Evolutionary conservation across 1,284 basidiomycete genomes (phyloP).

Genomic region (Grifola frondosa): DNA sequence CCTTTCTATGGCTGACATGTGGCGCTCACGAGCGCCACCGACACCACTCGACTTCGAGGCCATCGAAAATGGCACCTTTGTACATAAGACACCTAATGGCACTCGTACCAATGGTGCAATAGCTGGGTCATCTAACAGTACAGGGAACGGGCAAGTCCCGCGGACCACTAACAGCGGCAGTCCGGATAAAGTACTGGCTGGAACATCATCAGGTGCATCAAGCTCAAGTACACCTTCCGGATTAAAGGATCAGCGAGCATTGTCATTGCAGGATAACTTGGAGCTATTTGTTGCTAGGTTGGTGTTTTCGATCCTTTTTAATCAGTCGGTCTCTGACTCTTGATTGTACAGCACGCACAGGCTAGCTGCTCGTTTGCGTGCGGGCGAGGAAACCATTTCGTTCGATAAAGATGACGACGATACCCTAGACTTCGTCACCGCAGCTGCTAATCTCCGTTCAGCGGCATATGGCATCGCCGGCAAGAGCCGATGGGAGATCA

Average conservation of each 20-base stretch:
- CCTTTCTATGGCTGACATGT: slow-evolving; percentile 97
- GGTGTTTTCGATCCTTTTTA: not conserved
- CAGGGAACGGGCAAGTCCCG: slow-evolving; percentile 19
- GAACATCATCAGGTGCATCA: slow-evolving; percentile 6
- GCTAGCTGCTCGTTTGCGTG: slow-evolving; percentile 71
- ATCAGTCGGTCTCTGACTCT: not conserved
- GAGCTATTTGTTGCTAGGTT: slow-evolving; percentile 83
- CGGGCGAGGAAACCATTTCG: slow-evolving; percentile 75
- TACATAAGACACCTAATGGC: slow-evolving; percentile 32
- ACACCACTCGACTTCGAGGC: slow-evolving; percentile 79
- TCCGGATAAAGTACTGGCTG: slow-evolving; percentile 23
- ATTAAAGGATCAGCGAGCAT: slow-evolving; percentile 78
- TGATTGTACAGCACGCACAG: slow-evolving; percentile 64
- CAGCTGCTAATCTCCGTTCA: slow-evolving; percentile 90
- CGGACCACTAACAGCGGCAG: slow-evolving; percentile 27
- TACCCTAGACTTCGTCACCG: slow-evolving; percentile 94
- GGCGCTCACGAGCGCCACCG: slow-evolving; percentile 86
- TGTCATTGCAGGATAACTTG: slow-evolving; percentile 79
- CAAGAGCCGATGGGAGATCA: slow-evolving; percentile 96
- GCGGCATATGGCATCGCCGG: slow-evolving; percentile 85
- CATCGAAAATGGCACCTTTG: slow-evolving; percentile 65
- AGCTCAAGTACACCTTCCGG: slow-evolving; percentile 30
- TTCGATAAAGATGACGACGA: slow-evolving; percentile 99
- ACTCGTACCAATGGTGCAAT: slow-evolving; percentile 21
- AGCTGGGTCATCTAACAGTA: slow-evolving; percentile 21